phyloP scores from a whole-genome alignment of 2,329 filamentous ascomycete species.

The Aspergillus pseudoviridinutans region DNA sequence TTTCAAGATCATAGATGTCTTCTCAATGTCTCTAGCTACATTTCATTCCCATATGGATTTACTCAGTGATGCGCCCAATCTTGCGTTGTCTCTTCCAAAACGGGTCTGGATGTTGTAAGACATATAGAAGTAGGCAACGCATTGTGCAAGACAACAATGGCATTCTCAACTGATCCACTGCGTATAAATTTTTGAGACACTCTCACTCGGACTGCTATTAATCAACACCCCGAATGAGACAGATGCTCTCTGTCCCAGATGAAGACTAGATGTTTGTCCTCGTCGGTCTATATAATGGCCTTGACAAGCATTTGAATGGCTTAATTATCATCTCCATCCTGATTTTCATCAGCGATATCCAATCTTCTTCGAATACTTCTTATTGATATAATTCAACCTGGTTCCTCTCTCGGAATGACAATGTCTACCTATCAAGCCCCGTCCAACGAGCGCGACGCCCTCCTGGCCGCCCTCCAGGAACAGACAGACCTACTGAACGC shows the following conservation, averaged over 20 bases:
- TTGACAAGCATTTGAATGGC: neutral
- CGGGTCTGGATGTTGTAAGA: neutral
- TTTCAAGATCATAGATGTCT: neutral
- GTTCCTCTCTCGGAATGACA: neutral
- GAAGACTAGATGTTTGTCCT: neutral
- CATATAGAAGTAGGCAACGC: neutral
- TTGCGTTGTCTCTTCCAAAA: neutral
- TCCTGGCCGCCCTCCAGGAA: neutral
- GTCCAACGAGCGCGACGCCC: neutral
- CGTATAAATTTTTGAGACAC: neutral
- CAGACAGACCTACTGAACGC: neutral
- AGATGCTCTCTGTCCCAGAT: neutral
- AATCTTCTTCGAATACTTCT: neutral
- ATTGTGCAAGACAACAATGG: neutral
- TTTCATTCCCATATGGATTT: neutral
- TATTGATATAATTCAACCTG: neutral
- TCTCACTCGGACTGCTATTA: neutral
- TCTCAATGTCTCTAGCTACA: neutral
- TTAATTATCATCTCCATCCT: neutral
- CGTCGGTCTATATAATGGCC: neutral
- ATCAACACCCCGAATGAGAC: neutral
- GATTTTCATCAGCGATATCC: neutral
- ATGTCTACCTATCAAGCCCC: neutral
- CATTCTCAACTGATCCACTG: neutral
- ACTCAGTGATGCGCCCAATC: neutral